Conservation (phyloP, 2,329 filamentous ascomycete genomes). For the Colletotrichum somersetense region DNA sequence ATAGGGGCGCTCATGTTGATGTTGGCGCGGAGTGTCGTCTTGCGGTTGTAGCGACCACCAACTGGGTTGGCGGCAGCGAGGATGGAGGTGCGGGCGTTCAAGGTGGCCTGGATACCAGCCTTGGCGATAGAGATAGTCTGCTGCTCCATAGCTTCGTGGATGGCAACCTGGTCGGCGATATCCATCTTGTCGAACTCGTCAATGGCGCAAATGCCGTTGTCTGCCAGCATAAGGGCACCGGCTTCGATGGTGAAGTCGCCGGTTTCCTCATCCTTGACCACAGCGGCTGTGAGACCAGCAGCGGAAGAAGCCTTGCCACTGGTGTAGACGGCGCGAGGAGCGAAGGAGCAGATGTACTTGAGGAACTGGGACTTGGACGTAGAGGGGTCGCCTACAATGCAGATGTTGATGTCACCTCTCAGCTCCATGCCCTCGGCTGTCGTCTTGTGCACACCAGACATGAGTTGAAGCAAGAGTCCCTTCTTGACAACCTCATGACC, state of each 20-base stretch:
- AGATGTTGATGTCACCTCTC: slow-evolving; percentile 98
- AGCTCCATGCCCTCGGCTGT: slow-evolving; percentile 96
- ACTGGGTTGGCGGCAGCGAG: slow-evolving; percentile 97
- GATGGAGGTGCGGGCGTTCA: slow-evolving; percentile 95
- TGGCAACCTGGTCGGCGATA: slow-evolving; percentile 94
- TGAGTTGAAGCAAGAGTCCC: slow-evolving; percentile 90
- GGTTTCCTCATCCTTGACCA: slow-evolving; percentile 98
- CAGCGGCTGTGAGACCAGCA: slow-evolving; percentile 95
- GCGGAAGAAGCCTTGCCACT: slow-evolving; percentile 98
- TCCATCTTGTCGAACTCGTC: slow-evolving; percentile 99
- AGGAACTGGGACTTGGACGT: slow-evolving; percentile 98
- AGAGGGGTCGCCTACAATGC: slow-evolving; percentile 95
- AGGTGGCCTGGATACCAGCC: slow-evolving; percentile 95
- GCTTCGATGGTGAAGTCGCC: slow-evolving; percentile 99
- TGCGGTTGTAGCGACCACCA: slow-evolving; percentile 96
- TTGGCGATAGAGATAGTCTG: slow-evolving; percentile 99
- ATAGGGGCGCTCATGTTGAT: slow-evolving; percentile 99
- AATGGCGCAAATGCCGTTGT: slow-evolving; percentile 97
- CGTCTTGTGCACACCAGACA: slow-evolving; percentile 94
- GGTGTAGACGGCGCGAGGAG: slow-evolving; percentile 97
- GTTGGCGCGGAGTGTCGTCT: slow-evolving; percentile 91
- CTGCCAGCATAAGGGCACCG: slow-evolving; percentile 95
- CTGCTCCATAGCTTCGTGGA: slow-evolving; percentile 99
- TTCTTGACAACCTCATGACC: slow-evolving; percentile 99
- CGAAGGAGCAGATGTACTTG: slow-evolving; percentile 96